Percentiles rank a stretch among this genome's conserved stretches.
Evolutionary conservation across 306 rosid genomes (phyloP).

Genomic region (cucumber (Cucumis sativus)): Cucumber_9930_V3 NC_026659.2:27590501-27591000

Average conservation of each 20-base stretch:
- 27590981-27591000: background rate
- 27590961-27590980: too few relatives aligned
- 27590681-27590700: slow-evolving; percentile 35
- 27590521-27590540: too few relatives aligned
- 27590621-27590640: slow-evolving; percentile 30
- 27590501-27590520: too few relatives aligned
- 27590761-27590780: slow-evolving; percentile 83
- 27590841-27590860: background rate
- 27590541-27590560: too few relatives aligned
- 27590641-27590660: slow-evolving; percentile 54
- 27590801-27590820: background rate
- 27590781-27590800: slow-evolving; percentile 33
- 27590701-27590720: slow-evolving; percentile 52
- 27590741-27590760: slow-evolving; percentile 49
- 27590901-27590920: background rate
- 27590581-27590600: slow-evolving; percentile 62
- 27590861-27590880: background rate
- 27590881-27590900: background rate
- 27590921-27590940: background rate
- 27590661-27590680: slow-evolving; percentile 64
- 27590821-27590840: background rate
- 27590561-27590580: background rate
- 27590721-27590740: slow-evolving; percentile 62
- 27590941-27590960: background rate
- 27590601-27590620: slow-evolving; percentile 30